Evolutionary conservation across 768 basidiomycete genomes (phyloP).

Genomic region (Mrakia hoshinonis): DNA sequence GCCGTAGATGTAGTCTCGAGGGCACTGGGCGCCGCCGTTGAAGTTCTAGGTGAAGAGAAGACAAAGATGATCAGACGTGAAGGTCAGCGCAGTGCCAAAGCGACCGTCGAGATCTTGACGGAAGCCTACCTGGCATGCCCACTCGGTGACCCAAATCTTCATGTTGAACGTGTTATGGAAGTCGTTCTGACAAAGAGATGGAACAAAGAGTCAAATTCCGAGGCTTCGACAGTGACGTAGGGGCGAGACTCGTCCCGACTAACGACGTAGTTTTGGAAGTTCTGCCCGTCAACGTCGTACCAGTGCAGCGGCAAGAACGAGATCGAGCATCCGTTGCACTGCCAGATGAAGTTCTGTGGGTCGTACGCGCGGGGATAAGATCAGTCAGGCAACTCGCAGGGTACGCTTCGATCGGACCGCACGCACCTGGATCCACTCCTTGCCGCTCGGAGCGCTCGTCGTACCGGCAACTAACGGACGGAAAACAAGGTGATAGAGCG

Average conservation of each 20-base stretch:
- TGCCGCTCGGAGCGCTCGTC: neutral
- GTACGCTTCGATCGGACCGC: neutral
- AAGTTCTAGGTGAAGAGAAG: neutral
- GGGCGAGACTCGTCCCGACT: neutral
- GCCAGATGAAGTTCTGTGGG: neutral
- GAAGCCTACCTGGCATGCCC: neutral
- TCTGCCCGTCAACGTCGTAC: neutral
- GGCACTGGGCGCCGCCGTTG: constrained; percentile 3
- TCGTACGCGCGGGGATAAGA: neutral
- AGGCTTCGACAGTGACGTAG: neutral
- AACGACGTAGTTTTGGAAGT: neutral
- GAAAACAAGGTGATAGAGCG: neutral
- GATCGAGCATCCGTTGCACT: neutral
- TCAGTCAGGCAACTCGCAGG: neutral
- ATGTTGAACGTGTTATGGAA: constrained; percentile 1
- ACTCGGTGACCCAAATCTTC: neutral
- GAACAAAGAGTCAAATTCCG: neutral
- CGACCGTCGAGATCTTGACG: neutral
- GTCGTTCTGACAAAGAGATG: neutral
- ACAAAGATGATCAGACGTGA: neutral
- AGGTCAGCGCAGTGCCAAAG: neutral
- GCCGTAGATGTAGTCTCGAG: neutral
- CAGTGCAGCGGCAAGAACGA: neutral
- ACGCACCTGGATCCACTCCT: neutral
- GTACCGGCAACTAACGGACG: neutral